phyloP scores from a whole-genome alignment of 106 monocot genomes.

The Gastrodia elata region DNA sequence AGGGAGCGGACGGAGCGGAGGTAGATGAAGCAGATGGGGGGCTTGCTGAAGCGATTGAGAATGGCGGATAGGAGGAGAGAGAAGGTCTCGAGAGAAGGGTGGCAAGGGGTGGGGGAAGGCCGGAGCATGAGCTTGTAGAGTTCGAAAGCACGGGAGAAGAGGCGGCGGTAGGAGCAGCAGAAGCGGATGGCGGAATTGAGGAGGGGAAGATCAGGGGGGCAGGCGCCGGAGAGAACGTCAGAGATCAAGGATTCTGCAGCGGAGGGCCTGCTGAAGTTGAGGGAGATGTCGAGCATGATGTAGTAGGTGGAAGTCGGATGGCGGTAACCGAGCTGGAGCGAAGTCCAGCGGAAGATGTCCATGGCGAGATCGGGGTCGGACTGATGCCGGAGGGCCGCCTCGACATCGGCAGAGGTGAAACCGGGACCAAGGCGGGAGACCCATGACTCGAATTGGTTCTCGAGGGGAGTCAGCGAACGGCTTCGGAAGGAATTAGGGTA shows the following conservation, averaged over 20 bases:
- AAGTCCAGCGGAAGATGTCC: conserved; percentile 85
- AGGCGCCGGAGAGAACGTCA: conserved; percentile 77
- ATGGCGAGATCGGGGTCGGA: conserved; percentile 73
- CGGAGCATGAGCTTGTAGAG: conserved; percentile 60
- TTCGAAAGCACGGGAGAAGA: conserved; percentile 83
- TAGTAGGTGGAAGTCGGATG: conserved; percentile 46
- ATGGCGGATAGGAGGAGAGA: conserved; percentile 57
- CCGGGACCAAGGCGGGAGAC: conserved; percentile 48
- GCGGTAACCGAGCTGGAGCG: conserved; percentile 48
- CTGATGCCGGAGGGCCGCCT: conserved; percentile 30
- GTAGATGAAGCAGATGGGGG: conserved; percentile 52
- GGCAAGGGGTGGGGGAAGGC: conserved; percentile 7
- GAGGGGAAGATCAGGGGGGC: conserved; percentile 47
- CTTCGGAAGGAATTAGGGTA: conserved; percentile 8
- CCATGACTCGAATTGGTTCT: conserved; percentile 54
- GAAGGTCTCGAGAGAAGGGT: conserved; percentile 64
- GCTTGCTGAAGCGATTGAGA: conserved; percentile 53
- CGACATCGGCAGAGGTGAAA: conserved; percentile 53
- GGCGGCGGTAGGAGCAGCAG: conserved; percentile 70
- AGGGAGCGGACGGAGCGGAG: conserved; percentile 73
- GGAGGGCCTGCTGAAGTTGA: conserved; percentile 51
- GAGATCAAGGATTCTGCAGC: conserved; percentile 53
- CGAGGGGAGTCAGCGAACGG: conserved; percentile 31
- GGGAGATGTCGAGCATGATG: conserved; percentile 42
- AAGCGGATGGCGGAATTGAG: conserved; percentile 62